Percentiles rank a stretch among this genome's conserved stretches.
phyloP scores from a whole-genome alignment of 2,329 filamentous ascomycete genomes.

The Penicillium aurantiogriseum region DNA sequence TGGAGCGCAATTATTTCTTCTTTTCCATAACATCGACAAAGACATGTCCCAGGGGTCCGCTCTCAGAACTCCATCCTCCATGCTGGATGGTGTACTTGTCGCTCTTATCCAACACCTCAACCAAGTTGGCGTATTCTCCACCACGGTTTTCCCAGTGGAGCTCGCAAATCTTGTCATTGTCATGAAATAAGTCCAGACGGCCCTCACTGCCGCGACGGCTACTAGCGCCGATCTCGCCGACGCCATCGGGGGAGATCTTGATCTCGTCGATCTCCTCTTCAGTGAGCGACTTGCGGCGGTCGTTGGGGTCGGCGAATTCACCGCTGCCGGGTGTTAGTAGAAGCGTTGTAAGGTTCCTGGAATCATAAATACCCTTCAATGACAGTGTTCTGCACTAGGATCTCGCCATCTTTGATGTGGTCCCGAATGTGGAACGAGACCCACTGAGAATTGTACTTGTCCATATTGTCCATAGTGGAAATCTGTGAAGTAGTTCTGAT shows the following conservation, averaged over 20 bases:
- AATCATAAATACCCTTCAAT: conserved; percentile 27
- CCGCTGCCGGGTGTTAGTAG: conserved; percentile 21
- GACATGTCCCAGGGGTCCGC: conserved; percentile 33
- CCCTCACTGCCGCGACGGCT: conserved; percentile 35
- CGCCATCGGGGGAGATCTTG: conserved; percentile 27
- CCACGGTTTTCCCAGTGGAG: conserved; percentile 35
- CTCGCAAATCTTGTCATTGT: conserved; percentile 33
- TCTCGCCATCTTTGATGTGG: conserved; percentile 26
- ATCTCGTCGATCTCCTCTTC: conserved; percentile 34
- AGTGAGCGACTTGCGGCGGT: conserved; percentile 25
- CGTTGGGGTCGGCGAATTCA: conserved; percentile 27
- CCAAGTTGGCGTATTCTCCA: conserved; percentile 23
- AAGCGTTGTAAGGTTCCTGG: not conserved
- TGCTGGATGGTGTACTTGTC: conserved; percentile 29
- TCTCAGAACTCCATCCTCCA: conserved; percentile 32
- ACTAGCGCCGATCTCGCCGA: conserved; percentile 33
- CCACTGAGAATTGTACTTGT: conserved; percentile 31
- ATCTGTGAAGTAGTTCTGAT: not conserved
- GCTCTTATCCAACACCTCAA: conserved; percentile 28
- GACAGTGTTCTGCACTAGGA: conserved; percentile 29
- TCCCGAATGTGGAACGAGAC: conserved; percentile 32
- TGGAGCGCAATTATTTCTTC: conserved; percentile 24
- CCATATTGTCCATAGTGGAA: conserved; percentile 5
- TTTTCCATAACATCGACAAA: conserved; percentile 28
- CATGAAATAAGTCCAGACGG: conserved; percentile 33